phyloP scores from a whole-genome alignment of 768 basidiomycete species.

The Suillus bovinus region DNA sequence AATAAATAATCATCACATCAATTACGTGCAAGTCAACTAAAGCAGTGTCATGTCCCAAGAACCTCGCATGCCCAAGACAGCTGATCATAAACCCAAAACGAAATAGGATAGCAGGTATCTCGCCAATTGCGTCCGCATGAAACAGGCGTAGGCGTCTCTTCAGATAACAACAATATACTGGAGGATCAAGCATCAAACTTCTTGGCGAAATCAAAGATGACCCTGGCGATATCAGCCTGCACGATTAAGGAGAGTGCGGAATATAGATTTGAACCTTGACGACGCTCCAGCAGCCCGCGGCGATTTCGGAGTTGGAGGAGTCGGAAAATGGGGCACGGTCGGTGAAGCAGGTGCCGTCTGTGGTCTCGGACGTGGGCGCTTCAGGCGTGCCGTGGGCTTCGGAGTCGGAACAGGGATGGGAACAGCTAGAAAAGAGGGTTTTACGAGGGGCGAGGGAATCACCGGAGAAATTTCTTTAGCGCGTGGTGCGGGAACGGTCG shows the following conservation, averaged over 20 bases:
- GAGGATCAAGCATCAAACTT: background rate
- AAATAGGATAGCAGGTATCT: background rate
- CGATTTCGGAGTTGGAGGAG: background rate
- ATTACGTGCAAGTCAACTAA: background rate
- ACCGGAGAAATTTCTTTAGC: constrained; percentile 5
- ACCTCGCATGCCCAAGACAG: background rate
- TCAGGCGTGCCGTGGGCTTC: constrained; percentile 4
- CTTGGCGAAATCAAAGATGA: background rate
- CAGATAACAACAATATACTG: background rate
- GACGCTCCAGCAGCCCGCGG: background rate
- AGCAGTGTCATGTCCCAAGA: background rate
- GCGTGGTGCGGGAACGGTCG: background rate
- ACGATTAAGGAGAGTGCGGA: background rate
- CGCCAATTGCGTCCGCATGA: background rate
- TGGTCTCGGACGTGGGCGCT: constrained; percentile 22
- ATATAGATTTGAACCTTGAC: background rate
- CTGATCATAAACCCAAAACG: background rate
- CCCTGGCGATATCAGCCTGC: background rate
- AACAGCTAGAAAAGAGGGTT: background rate
- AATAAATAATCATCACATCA: background rate
- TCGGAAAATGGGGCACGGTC: background rate
- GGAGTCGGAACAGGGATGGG: background rate
- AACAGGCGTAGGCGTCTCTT: background rate
- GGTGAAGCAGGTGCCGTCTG: constrained; percentile 25
- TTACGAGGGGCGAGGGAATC: background rate